Percentiles rank a stretch among this genome's conserved stretches.
These are phyloP conservation scores for Cytospora paraplurivora DNA, from an alignment of 2,329 filamentous ascomycete genomes.

Conservation along the genomic window DNA sequence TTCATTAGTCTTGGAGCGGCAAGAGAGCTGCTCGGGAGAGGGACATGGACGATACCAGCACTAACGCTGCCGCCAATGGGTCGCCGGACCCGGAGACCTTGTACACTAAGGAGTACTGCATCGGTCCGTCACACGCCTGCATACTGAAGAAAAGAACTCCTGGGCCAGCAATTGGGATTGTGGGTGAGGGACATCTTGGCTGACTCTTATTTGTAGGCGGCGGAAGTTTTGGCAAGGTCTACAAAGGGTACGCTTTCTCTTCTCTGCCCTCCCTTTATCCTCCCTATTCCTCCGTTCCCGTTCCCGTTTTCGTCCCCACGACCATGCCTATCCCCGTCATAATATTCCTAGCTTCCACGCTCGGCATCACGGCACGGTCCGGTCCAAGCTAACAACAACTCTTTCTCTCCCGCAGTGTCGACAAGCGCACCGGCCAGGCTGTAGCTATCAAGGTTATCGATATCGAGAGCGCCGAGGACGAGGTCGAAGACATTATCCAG, in stretches of 20 bases:
- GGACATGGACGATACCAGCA: constrained; percentile 36
- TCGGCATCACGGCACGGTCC: neutral
- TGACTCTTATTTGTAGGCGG: constrained; percentile 63
- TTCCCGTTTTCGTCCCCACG: neutral
- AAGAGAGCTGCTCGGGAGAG: constrained; percentile 53
- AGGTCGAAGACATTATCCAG: constrained; percentile 98
- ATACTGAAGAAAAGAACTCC: neutral
- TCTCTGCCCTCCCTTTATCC: neutral
- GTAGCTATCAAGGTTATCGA: constrained; percentile 99
- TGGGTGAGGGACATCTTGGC: constrained; percentile 22
- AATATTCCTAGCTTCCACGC: neutral
- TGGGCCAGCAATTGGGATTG: neutral
- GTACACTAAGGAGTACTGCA: constrained; percentile 91
- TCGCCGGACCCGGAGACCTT: constrained; percentile 82
- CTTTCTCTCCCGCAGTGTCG: constrained; percentile 62
- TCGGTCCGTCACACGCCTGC: constrained; percentile 58
- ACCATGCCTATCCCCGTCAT: neutral
- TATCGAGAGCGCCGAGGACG: constrained; percentile 97
- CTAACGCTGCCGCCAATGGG: constrained; percentile 50
- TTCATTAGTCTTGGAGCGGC: constrained; percentile 2
- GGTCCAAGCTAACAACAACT: constrained; percentile 24
- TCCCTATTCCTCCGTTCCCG: constrained; percentile 23
- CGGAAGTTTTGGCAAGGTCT: constrained; percentile 97
- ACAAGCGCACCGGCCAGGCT: constrained; percentile 88
- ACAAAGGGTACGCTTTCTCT: constrained; percentile 75